Base-by-base conservation (phyloP, 2,329 filamentous ascomycete species). In the Aureobasidium uvarum region DNA sequence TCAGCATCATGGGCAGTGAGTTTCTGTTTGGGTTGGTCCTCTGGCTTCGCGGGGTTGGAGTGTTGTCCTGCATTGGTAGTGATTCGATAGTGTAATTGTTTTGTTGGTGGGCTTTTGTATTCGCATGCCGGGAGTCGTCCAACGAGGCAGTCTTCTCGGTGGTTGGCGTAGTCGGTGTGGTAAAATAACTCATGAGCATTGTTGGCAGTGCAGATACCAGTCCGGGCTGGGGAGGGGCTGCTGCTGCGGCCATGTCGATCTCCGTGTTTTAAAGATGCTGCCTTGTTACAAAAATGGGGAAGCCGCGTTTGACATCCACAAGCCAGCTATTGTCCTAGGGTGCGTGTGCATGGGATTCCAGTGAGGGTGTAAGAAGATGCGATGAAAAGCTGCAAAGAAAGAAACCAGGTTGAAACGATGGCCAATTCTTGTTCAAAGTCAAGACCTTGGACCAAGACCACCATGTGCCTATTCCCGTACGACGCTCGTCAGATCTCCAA, bases 141-240 rank as follows among this genome's bases (percentile, higher is more conserved):
- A 60, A 43, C 14, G 56, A 43, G 54, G 48, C 38, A 38, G 46
- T 63, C 18, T 43, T 45, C 18, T 45, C 41, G 28, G 33, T 45
- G 23, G 39, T 23, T 18, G 50, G 38, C 28, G 50, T 50, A 45
- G 65, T 23, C 11, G 50, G 38, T n/a, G 50, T 50, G 36, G 65
- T 63, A 38, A 66, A 39, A 56, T 58, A 63, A 16, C 23, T 56
- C 58, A 66, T 62, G 39, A 62, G 43, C 75, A 66, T 84, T 82
- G 70, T 81, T 84, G 56, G 64, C 46, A 64, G 52, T 43, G 60
- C 38, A 43, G 58, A 63, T 43, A 59, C 66, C 45, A 48, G 54
- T 13, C 31, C 39, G 54, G 43, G 59, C 56, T 56, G 62, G 31
- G 65, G 56, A 43, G 60, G 36, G 31, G 48, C 23, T n/a, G 58